These are phyloP conservation scores for Globisporangium lucens DNA, from an alignment of 352 stramenopile species.

Conservation along the genomic window DNA sequence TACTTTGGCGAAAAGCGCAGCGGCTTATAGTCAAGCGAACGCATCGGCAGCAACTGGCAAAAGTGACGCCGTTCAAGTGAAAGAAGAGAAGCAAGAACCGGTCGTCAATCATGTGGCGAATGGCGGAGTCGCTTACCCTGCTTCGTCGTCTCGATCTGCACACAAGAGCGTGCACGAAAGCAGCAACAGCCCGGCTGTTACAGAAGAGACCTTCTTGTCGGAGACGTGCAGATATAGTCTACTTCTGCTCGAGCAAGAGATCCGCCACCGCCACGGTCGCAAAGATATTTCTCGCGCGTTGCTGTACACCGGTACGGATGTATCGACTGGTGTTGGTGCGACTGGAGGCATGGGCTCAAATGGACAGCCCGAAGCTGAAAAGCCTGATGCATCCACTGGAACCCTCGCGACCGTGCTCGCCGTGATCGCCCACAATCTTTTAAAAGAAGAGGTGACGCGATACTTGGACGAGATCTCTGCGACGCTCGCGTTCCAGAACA, in stretches of 20 bases:
- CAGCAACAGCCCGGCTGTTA: neutral
- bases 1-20: constrained; percentile 22
- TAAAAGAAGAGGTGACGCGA: constrained; percentile 69
- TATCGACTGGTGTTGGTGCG: neutral
- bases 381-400: constrained; percentile 34
- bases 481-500: constrained; percentile 56
- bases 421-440: constrained; percentile 69
- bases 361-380: constrained; percentile 34
- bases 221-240: constrained; percentile 69
- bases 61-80: constrained; percentile 22
- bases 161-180: neutral
- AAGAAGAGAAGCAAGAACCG: constrained; percentile 35
- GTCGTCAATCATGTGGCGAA: constrained; percentile 10
- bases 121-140: constrained; percentile 13
- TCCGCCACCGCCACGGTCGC: constrained; percentile 66
- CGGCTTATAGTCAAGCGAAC: neutral
- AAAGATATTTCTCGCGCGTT: constrained; percentile 66
- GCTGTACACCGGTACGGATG: constrained; percentile 41
- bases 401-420: constrained; percentile 56
- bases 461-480: constrained; percentile 76
- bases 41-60: neutral
- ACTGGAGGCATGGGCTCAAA: neutral
- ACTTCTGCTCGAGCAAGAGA: constrained; percentile 78
- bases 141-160: neutral
- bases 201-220: constrained; percentile 42